Evolutionary conservation across 768 basidiomycete species (phyloP), one percentile per base, ranked within the genome.

Genomic region (Crassisporium funariophilum): DNA sequence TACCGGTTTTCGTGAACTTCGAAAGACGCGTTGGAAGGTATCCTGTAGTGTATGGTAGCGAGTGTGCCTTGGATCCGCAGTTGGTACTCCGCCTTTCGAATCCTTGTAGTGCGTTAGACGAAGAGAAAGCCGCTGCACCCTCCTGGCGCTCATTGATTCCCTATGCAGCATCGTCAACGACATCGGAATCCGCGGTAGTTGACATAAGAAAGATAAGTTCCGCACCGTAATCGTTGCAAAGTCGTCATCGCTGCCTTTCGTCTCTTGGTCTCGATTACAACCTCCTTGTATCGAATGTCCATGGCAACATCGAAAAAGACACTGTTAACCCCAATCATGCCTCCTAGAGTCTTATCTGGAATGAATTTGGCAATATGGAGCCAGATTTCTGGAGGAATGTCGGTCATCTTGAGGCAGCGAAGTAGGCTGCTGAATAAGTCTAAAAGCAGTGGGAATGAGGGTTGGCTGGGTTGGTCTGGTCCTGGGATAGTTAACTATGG

Each of bases 321-420:
- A 9, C 54, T 50, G 39, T 63, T 61, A 24, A 61, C 49, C 16
- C 52, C 50, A 9, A 55, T 31, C 13, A 57, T 27, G 29, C 48
- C 40, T 22, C 33, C 36, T 8, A 57, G 35, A 15, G 56, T 57
- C 8, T 53, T 35, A 13, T 48, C 35, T 21, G 48, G 45, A 20
- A 64, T 39, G 35, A 59, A 54, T 4, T 53, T 31, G 1, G 54
- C 55, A n/a, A 66, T 53, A 21, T 51, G 25, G 16, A 61, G 40
- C 63, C 63, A 64, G 33, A 66, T 34, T 33, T 64, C 62, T 15
- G 46, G 42, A 35, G 55, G 55, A 22, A 56, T 38, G 29, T 53
- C 35, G 11, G 31, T 12, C 54, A 52, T 51, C 19, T 13, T 7
- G 27, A 29, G 27, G 13, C 7, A 29, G 8, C 8, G 13, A 29